A percentile compares a stretch with the other conserved stretches of the same genome.
Evolutionary conservation across 2,329 filamentous ascomycete species (phyloP).

Genomic region (Aspergillus unguis): DNA sequence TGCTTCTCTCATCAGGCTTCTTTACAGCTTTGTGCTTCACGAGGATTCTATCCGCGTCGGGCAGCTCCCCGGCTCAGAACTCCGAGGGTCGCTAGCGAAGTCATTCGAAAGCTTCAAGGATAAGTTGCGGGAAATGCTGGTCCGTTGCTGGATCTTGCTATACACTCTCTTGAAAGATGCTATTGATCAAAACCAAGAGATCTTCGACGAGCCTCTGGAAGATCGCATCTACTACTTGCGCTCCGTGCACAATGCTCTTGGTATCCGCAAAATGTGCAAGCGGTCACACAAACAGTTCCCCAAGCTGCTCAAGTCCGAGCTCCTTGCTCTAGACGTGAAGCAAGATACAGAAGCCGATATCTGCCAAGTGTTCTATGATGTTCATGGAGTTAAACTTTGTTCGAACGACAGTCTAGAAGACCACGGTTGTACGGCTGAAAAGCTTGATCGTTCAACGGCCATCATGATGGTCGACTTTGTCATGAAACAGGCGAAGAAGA

Average conservation of each 20-base stretch:
- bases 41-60: conserved; percentile 85
- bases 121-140: conserved; percentile 80
- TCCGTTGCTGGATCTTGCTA: conserved; percentile 82
- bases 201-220: conserved; percentile 65
- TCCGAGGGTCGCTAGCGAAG: conserved; percentile 47
- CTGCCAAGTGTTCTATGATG: conserved; percentile 76
- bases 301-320: conserved; percentile 81
- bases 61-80: conserved; percentile 60
- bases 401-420: conserved; percentile 65
- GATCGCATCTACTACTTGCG: conserved; percentile 77
- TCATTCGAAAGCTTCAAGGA: conserved; percentile 53
- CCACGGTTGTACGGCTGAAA: conserved; percentile 74
- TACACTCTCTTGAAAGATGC: conserved; percentile 77
- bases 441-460: conserved; percentile 75
- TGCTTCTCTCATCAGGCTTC: conserved; percentile 65
- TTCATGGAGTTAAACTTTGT: conserved; percentile 76
- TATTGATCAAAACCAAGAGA: conserved; percentile 61
- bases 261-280: conserved; percentile 80
- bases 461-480: conserved; percentile 80
- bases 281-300: conserved; percentile 82
- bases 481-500: conserved; percentile 72
- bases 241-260: conserved; percentile 77
- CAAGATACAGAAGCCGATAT: conserved; percentile 85
- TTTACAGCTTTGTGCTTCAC: conserved; percentile 76
- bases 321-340: conserved; percentile 70